phyloP scores from a whole-genome alignment of 2,329 filamentous ascomycete species.

The Tolypocladium sp. region DNA sequence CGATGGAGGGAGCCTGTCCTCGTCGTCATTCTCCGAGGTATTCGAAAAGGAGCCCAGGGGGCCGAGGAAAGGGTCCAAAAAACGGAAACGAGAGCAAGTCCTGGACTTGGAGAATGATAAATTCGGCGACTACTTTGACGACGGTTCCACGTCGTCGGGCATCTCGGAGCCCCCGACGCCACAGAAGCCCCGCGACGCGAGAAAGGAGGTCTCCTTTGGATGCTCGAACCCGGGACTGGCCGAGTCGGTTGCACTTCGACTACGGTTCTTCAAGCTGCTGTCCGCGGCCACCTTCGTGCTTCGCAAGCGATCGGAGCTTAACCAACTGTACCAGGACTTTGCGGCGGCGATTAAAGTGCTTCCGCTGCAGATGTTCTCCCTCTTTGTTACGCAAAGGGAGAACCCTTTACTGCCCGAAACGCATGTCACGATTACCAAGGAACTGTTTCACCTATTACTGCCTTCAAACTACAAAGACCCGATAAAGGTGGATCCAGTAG shows the following conservation, averaged over 20 bases:
- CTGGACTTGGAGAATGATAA: slow-evolving; percentile 52
- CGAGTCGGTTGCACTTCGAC: slow-evolving; percentile 52
- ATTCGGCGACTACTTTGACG: slow-evolving; percentile 51
- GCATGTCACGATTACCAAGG: slow-evolving; percentile 35
- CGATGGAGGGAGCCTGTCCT: slow-evolving; percentile 45
- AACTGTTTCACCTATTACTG: slow-evolving; percentile 36
- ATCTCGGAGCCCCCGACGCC: slow-evolving; percentile 37
- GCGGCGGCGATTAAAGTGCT: slow-evolving; percentile 48
- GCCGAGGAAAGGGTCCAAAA: slow-evolving; percentile 30
- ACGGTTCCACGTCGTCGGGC: slow-evolving; percentile 41
- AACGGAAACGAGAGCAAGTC: slow-evolving; percentile 36
- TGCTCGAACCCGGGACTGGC: slow-evolving; percentile 20
- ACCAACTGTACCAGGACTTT: slow-evolving; percentile 50
- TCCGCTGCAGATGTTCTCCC: slow-evolving; percentile 46
- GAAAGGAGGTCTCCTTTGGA: slow-evolving; percentile 12
- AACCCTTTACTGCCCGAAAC: slow-evolving; percentile 25
- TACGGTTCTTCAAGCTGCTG: slow-evolving; percentile 52
- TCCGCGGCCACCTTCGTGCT: slow-evolving; percentile 39
- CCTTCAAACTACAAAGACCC: slow-evolving; percentile 31
- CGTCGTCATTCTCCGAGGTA: slow-evolving; percentile 52
- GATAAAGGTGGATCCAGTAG: slow-evolving; percentile 23
- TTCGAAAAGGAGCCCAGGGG: slow-evolving; percentile 53
- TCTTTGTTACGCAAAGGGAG: slow-evolving; percentile 34
- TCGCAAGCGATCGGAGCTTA: slow-evolving; percentile 28
- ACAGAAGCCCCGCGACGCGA: slow-evolving; percentile 22